Conservation (phyloP, 78 protist genomes). For the Andalucia godoyi region DNA sequence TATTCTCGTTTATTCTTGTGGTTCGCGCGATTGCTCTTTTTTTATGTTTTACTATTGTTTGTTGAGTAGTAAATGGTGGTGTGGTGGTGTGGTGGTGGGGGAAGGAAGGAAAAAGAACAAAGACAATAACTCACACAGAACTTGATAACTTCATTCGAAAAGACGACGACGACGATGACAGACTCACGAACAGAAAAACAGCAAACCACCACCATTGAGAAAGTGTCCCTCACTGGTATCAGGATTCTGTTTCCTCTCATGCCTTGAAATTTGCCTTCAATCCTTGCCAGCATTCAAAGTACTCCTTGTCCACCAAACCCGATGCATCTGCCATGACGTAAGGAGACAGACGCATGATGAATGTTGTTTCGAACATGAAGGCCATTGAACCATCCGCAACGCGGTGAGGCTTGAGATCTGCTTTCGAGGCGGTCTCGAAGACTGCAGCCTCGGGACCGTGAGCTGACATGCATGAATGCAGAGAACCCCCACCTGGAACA, state of each 20-base stretch:
- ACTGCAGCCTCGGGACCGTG: constrained; percentile 85
- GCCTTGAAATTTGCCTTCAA: constrained; percentile 3
- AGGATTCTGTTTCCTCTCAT: background rate
- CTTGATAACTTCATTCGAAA: too few relatives aligned
- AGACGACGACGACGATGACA: too few relatives aligned
- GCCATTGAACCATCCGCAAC: constrained; percentile 37
- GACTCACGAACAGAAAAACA: too few relatives aligned
- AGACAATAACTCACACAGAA: too few relatives aligned
- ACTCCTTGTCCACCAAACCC: constrained; percentile 31
- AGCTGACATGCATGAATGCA: constrained; percentile 74
- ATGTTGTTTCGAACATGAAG: constrained; percentile 68
- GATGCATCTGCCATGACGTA: constrained; percentile 25
- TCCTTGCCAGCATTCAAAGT: constrained; percentile 65
- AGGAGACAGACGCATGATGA: constrained; percentile 25
- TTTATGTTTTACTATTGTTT: too few relatives aligned
- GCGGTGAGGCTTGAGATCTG: background rate
- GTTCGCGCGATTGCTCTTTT: too few relatives aligned
- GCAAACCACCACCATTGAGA: too few relatives aligned
- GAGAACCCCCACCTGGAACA: constrained; percentile 47
- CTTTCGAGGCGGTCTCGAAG: constrained; percentile 36
- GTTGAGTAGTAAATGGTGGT: too few relatives aligned
- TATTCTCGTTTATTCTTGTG: too few relatives aligned
- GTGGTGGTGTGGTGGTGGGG: too few relatives aligned
- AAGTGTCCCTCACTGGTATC: too few relatives aligned
- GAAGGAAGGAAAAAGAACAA: too few relatives aligned